Evolutionary conservation across 169 alveolate species (phyloP).

Genomic region (Plasmodium knowlesi): DNA sequence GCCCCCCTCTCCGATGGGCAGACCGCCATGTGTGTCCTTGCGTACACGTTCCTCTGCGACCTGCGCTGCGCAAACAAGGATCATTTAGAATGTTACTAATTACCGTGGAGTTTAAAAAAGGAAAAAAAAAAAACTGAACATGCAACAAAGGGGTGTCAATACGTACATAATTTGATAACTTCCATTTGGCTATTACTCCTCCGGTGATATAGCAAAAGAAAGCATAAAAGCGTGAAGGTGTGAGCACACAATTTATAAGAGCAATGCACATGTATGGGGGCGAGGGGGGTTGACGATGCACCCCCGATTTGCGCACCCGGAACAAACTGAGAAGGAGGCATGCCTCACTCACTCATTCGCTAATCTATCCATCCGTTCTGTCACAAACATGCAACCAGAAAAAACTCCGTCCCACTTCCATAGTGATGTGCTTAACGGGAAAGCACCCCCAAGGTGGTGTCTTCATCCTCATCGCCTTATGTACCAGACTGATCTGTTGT

Average conservation of each 20-base stretch:
- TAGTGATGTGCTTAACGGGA: neutral
- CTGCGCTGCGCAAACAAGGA: neutral
- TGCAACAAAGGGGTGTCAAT: neutral
- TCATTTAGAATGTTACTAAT: neutral
- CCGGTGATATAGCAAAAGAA: too few relatives aligned
- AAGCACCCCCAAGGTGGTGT: neutral
- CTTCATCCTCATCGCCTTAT: neutral
- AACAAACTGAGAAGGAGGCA: neutral
- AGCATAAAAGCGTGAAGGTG: too few relatives aligned
- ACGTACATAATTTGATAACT: neutral
- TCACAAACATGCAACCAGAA: too few relatives aligned
- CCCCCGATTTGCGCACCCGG: neutral
- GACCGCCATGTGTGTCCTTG: neutral
- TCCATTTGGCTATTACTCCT: neutral
- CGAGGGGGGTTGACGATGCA: neutral
- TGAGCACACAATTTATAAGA: too few relatives aligned
- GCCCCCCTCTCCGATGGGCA: neutral
- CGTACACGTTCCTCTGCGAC: neutral
- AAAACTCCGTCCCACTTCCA: neutral
- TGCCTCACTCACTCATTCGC: too few relatives aligned
- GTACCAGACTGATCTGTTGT: neutral
- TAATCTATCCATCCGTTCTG: too few relatives aligned
- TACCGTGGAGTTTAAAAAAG: neutral
- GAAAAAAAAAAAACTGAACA: neutral
- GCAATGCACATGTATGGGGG: neutral